Evolutionary conservation across 1,284 basidiomycete species (phyloP).

Genomic region (Serendipita sp.): DNA sequence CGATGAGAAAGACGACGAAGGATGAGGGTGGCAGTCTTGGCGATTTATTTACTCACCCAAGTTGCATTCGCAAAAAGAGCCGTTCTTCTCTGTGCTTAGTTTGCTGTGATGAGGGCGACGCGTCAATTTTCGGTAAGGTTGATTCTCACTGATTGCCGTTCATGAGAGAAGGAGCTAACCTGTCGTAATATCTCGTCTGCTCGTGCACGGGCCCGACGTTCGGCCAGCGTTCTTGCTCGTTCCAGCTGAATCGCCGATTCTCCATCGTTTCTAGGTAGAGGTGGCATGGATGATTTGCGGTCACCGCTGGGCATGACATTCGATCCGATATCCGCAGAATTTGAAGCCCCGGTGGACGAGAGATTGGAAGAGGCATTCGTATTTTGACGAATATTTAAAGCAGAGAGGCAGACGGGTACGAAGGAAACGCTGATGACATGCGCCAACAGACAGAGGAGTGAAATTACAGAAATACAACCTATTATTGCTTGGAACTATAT

Average conservation of each 20-base stretch:
- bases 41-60: neutral
- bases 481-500: neutral
- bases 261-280: neutral
- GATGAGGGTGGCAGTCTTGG: neutral
- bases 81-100: neutral
- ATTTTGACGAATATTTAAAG: neutral
- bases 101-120: neutral
- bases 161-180: neutral
- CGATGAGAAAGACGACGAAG: neutral
- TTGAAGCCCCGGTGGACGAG: neutral
- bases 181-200: neutral
- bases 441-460: neutral
- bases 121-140: neutral
- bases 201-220: neutral
- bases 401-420: neutral
- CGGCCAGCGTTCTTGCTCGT: neutral
- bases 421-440: neutral
- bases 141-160: neutral
- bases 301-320: neutral
- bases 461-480: neutral
- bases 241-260: neutral
- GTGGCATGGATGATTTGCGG: neutral
- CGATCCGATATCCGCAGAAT: neutral
- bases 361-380: neutral
- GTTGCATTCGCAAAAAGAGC: neutral